Evolutionary conservation across 805 yeast species (phyloP), one percentile per base, ranked within the genome.

Genomic region (Blastobotrys peoriensis): DNA sequence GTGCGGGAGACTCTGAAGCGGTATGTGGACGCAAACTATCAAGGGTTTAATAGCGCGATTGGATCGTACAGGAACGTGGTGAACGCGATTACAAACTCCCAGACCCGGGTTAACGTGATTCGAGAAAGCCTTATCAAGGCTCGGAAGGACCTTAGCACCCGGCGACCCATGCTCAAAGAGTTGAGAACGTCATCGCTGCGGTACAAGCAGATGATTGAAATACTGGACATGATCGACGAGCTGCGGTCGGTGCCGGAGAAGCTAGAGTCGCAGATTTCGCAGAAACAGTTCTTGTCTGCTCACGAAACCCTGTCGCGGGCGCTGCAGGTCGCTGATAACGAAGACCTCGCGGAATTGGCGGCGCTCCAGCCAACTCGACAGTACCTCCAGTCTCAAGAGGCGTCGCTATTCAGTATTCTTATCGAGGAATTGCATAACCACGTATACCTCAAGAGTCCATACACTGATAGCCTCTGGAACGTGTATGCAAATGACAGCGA

Each of bases 51-150:
- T 60, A 82, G 79, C 53, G 79, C 87, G 52, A 79, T 91, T 37
- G 95, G 95, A 0, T 81, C 91, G 3, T 91, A 86, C 62, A 82
- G 86, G 44, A 70, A 77, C 36, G 79, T 88, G 2, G 77, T 84
- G 2, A 69, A 74, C 36, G 70, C 81, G 1, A 71, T 89, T 17
- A 68, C 76, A 20, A 75, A 82, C 34, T 79, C 93, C 2, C 91
- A 86, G 54, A 66, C 70, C 5, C 74, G 75, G 17, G 69, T 85
- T 1, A 52, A 62, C 2, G 65, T 61, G 28, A 70, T 83, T 33
- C 73, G 73, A 45, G 65, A 69, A 16, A 69, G 73, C 51, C 65
- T 84, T 22, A 69, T 65, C 22, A 58, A 65, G 5, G 74, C 83
- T 5, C 68, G 75, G 36, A 63, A 63, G 27, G 78, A 76, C 36